Conservation (phyloP, 148 eudicot species). For the Amaranthus palmeri region DNA sequence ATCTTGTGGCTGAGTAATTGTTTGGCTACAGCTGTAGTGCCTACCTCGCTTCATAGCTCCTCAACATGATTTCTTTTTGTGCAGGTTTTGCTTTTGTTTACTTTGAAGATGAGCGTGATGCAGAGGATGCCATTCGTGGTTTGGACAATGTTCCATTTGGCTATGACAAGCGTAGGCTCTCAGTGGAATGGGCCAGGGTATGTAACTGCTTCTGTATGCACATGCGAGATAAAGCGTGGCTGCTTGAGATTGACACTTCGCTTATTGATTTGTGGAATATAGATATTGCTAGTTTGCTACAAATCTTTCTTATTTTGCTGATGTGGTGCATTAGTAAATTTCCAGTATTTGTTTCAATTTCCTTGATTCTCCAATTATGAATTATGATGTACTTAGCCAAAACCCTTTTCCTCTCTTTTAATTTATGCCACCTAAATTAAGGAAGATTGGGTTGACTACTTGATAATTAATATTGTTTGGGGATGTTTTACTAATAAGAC, state of each 20-base stretch:
- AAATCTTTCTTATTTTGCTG: background rate
- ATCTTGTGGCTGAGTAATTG: constrained; percentile 35
- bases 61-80: constrained; percentile 21
- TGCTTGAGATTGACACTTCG: no score
- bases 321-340: background rate
- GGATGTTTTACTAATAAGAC: background rate
- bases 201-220: constrained; percentile 3
- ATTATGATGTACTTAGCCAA: background rate
- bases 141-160: constrained; percentile 88
- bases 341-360: background rate
- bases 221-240: background rate
- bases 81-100: constrained; percentile 94
- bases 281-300: background rate
- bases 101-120: constrained; percentile 88
- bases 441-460: no score
- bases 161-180: constrained; percentile 64
- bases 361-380: background rate
- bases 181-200: constrained; percentile 98
- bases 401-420: background rate
- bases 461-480: background rate
- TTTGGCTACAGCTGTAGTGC: constrained; percentile 18
- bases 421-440: background rate
- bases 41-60: constrained; percentile 8
- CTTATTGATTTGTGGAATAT: no score
- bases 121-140: constrained; percentile 72